A percentile compares a stretch with the other conserved stretches of the same genome.
Conservation (phyloP, 2,329 filamentous ascomycete species). For the Trichophyton simii region DNA sequence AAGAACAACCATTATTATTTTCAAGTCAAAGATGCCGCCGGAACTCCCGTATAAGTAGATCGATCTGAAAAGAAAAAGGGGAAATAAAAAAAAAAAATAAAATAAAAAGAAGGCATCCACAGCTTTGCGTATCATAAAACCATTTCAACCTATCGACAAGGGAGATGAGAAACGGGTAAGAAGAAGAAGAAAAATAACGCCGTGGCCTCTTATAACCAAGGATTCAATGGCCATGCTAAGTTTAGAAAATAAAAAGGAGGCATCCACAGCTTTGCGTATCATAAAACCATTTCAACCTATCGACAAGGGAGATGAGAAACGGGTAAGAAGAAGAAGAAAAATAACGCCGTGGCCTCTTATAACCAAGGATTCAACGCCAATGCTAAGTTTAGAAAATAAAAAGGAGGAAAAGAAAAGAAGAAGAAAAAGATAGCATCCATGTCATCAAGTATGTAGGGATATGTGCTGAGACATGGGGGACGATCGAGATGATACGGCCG, state of each 20-base stretch:
- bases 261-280: background rate
- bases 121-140: background rate
- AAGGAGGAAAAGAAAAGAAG: background rate
- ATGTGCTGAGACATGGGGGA: background rate
- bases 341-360: background rate
- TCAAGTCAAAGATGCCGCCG: too few relatives aligned
- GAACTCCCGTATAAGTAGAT: too few relatives aligned
- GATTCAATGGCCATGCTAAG: background rate
- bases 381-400: background rate
- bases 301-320: background rate
- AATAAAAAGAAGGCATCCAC: background rate
- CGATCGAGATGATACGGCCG: background rate
- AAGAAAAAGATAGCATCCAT: background rate
- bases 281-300: background rate
- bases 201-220: background rate
- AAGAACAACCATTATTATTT: too few relatives aligned
- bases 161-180: background rate
- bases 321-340: background rate
- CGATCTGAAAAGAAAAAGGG: too few relatives aligned
- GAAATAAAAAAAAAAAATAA: too few relatives aligned
- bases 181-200: background rate
- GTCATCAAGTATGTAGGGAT: background rate
- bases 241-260: background rate
- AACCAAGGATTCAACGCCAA: constrained; percentile 1
- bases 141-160: background rate